Base-by-base conservation (phyloP, 306 rosid species). In the Crotalaria pallida region DNA sequence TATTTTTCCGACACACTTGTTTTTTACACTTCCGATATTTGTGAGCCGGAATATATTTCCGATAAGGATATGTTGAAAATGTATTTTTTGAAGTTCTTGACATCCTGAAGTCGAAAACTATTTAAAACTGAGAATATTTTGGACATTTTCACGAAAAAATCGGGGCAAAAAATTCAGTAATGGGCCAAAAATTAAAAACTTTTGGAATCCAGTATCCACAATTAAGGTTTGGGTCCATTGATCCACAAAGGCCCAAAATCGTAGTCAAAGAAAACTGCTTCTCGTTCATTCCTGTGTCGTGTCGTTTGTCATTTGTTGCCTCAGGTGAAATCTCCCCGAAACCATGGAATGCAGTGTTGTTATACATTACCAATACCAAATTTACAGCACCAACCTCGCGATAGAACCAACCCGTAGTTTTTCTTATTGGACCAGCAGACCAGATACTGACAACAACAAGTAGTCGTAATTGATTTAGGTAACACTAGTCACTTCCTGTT, bases 391-490 rank as follows among this genome's bases (percentile, higher is more conserved):
- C 64, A 53, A 8, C 44, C 43, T 38, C 18, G 18, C n/a, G 10
- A 38, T 41, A 21, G 31, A 48, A 56, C 65, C 18, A 40, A 41
- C 55, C 26, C 8, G 13, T 40, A 17, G 1, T 24, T 22, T 55
- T 36, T 26, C 5, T 15, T 10, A 55, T 26, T 26, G 75, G 18
- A 69, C 55, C 27, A 33, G 49, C 27, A 33, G 49, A 69, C 65
- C 43, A 33, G 11, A 69, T 15, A 21, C 40, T 10, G 4, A 55
- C 19, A 6, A 29, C 58, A 6, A 67, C n/a, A n/a, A n/a, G n/a
- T n/a, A n/a, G n/a, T n/a, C n/a, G n/a, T 66, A 50, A 2, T 19
- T 49, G 72, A 67, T 67, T 67, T 33, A 67, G 72, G 72, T 50
- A 67, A 49, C 56, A n/a, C n/a, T n/a, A 45, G 11, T 18, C 71